Percentiles rank a stretch among this genome's conserved stretches.
Evolutionary conservation across 1,139 yeast species (phyloP).

Genomic region (Saccharomyces hybrid): DNA sequence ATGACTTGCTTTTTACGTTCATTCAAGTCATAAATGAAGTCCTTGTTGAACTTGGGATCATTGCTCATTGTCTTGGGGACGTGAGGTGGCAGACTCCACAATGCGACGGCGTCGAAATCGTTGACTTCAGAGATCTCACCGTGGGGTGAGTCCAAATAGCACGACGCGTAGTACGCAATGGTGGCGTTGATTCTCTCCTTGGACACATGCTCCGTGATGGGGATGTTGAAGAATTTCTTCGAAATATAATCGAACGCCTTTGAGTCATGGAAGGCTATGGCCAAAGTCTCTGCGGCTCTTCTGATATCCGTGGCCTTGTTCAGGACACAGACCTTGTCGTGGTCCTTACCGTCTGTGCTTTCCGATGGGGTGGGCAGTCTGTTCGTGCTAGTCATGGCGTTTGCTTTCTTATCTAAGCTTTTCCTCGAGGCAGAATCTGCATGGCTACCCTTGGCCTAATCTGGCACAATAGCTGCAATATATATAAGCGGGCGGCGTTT

Average conservation of each 20-base stretch:
- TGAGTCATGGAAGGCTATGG: slow-evolving; percentile 25
- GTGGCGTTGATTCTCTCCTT: slow-evolving; percentile 21
- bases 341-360: not conserved
- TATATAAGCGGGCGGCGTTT: not conserved
- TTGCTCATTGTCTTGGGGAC: slow-evolving; percentile 21
- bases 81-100: slow-evolving; percentile 26
- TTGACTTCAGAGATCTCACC: slow-evolving; percentile 30
- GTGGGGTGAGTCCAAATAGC: slow-evolving; percentile 22
- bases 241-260: slow-evolving; percentile 25
- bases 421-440: not conserved
- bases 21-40: slow-evolving; percentile 23
- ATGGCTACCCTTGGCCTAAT: not conserved
- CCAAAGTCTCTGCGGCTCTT: slow-evolving; percentile 22
- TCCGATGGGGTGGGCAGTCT: not conserved
- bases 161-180: slow-evolving; percentile 18
- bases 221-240: slow-evolving; percentile 26
- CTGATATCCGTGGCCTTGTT: slow-evolving; percentile 16
- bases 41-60: slow-evolving; percentile 25
- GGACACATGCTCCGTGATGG: slow-evolving; percentile 19
- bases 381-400: not conserved
- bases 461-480: not conserved
- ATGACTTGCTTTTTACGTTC: slow-evolving; percentile 18
- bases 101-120: slow-evolving; percentile 29
- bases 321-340: not conserved
- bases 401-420: not conserved